Base-by-base conservation (phyloP, 192 early-diverging fungal genomes). In the Backusella parvicylindrica region DNA sequence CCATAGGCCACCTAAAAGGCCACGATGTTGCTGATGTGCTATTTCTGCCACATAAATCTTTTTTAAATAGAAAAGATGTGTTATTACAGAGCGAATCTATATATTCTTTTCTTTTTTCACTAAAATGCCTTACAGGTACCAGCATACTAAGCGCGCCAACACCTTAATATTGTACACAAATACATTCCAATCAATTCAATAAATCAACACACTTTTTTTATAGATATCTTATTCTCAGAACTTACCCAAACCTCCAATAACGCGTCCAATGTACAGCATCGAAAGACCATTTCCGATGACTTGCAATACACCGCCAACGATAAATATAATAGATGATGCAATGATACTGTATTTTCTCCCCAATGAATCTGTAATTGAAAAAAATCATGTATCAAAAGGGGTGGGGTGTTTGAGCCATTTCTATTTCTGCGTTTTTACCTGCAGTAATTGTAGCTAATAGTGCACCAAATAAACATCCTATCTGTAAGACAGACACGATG, bases 291-390 rank as follows among this genome's bases (percentile, higher is more conserved):
- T 72, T 36, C 77, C 81, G 47, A 77, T 75, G 33, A 73, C 64
- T 64, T 82, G 74, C 2, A 82, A 69, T 36, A 86, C 75, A 21
- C 82, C 89, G 31, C 94, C 94, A 49, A 93, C 67, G 16, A 77
- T 74, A 76, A 95, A 96, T 15, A 92, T 77, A 26, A 84, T 47
- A 23, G 83, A 83, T 28, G 85, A 85, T 0, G 79, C 6, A 71
- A 90, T 82, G 70, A 93, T 92, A 26, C 87, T 81, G 36, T 79
- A 83, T 38, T 89, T 91, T 40, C 92, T 86, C 9, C 89, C 86
- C 30, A 88, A 75, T 41, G 56, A 73, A 77, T 93, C 92, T 80
- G 70, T 21, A 30, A 12, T 8, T 11, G 12, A 63, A n/a, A 67
- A 33, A 18, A 67, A 33, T 18, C 3, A 67, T 30, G 36, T 5